These are phyloP conservation scores for Microcyclospora pomicola DNA, from an alignment of 2,329 filamentous ascomycete genomes.

Conservation along the genomic window DNA sequence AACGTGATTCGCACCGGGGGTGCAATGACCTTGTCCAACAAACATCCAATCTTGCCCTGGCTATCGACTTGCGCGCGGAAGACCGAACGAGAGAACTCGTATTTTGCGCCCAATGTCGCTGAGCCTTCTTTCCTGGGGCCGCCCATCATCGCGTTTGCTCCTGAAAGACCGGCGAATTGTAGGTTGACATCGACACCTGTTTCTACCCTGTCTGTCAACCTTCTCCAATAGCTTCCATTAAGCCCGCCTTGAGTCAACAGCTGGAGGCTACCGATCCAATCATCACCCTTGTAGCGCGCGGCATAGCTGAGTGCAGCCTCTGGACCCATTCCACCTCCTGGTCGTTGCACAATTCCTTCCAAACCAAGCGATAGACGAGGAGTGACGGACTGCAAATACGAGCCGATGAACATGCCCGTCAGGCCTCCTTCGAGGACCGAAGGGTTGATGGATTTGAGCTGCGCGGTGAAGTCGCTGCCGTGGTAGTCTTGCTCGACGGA, in stretches of 20 bases:
- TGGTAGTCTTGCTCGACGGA: constrained; percentile 94
- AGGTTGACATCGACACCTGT: constrained; percentile 91
- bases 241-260: constrained; percentile 77
- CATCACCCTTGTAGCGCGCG: constrained; percentile 75
- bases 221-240: constrained; percentile 87
- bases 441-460: constrained; percentile 90
- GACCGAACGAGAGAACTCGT: constrained; percentile 90
- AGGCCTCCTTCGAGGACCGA: constrained; percentile 80
- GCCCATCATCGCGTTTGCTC: constrained; percentile 52
- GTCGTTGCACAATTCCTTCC: constrained; percentile 87
- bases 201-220: constrained; percentile 86
- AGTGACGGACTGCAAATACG: constrained; percentile 88
- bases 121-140: constrained; percentile 71
- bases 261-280: constrained; percentile 89
- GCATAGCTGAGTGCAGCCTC: constrained; percentile 84
- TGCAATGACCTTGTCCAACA: constrained; percentile 91
- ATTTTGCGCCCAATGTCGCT: constrained; percentile 88
- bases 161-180: constrained; percentile 52
- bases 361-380: constrained; percentile 75
- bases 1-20: constrained; percentile 89
- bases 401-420: constrained; percentile 90
- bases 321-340: constrained; percentile 70
- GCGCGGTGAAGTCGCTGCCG: constrained; percentile 83
- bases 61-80: constrained; percentile 95
- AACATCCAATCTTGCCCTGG: constrained; percentile 79